A percentile compares a stretch with the other conserved stretches of the same genome.
phyloP scores from a whole-genome alignment of 129 eudicot species.

The Flaveria trinervia region DNA sequence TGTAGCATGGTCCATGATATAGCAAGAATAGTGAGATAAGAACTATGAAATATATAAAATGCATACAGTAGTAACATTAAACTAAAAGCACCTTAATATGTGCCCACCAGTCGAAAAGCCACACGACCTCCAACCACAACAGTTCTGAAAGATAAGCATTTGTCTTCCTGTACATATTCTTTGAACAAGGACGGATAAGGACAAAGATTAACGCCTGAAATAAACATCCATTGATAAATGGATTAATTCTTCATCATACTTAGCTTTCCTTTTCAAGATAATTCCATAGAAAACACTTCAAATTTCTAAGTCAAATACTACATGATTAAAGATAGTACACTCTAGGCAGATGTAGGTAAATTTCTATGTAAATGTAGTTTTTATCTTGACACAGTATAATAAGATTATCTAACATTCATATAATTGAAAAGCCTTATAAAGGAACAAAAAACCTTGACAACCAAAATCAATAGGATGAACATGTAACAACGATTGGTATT shows the following conservation, averaged over 20 bases:
- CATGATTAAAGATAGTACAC: no score
- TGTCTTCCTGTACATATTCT: slow-evolving; percentile 58
- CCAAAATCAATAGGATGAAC: not conserved
- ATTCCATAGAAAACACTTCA: not conserved
- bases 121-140: slow-evolving; percentile 68
- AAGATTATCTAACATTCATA: not conserved
- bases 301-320: not conserved
- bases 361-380: not conserved
- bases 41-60: not conserved
- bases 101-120: slow-evolving; percentile 99
- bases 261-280: not conserved
- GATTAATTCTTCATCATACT: not conserved
- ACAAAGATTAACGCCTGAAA: slow-evolving; percentile 63
- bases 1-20: not conserved
- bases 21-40: not conserved
- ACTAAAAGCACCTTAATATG: slow-evolving; percentile 65
- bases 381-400: not conserved
- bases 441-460: not conserved
- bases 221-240: not conserved
- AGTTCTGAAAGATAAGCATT: slow-evolving; percentile 61
- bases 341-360: no score
- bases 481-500: not conserved
- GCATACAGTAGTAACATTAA: not conserved
- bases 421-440: not conserved
- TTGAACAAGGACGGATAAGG: slow-evolving; percentile 64